These are phyloP conservation scores for Chaetomidium leptoderma DNA, from an alignment of 495 filamentous ascomycete genomes.

Conservation along the genomic window DNA sequence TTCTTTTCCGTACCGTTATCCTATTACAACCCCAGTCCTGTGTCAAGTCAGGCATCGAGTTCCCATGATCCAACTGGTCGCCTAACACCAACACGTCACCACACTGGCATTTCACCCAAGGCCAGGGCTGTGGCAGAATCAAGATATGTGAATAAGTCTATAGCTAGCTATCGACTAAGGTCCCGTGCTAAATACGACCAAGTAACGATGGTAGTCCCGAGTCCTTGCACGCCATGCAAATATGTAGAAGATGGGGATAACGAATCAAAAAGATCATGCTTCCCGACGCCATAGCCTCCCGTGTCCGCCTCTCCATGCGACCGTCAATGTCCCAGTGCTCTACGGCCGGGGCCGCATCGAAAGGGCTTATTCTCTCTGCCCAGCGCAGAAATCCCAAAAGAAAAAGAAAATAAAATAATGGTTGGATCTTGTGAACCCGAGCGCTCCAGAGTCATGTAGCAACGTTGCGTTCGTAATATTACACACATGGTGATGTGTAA, in stretches of 20 bases:
- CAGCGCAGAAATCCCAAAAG: background rate
- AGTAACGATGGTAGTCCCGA: slow-evolving; percentile 12
- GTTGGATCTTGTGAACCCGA: background rate
- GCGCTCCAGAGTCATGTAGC: background rate
- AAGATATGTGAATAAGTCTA: slow-evolving; percentile 16
- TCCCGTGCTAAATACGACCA: slow-evolving; percentile 18
- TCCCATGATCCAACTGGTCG: too few species aligned
- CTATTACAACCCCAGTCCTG: too few species aligned
- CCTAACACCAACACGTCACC: background rate
- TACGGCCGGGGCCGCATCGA: background rate
- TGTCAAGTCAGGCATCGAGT: too few species aligned
- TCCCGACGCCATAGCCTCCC: slow-evolving; percentile 1
- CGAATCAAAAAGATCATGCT: slow-evolving; percentile 21
- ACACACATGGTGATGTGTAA: background rate
- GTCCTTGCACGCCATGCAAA: slow-evolving; percentile 7
- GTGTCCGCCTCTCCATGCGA: background rate
- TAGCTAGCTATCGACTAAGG: slow-evolving; percentile 16
- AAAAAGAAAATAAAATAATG: too few species aligned
- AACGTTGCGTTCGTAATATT: slow-evolving; percentile 1
- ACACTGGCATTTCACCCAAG: background rate
- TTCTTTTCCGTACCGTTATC: too few species aligned
- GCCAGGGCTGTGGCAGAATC: background rate
- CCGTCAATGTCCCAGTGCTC: background rate
- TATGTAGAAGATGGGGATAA: slow-evolving; percentile 25
- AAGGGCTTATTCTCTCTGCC: background rate